Evolutionary conservation across 108 stramenopile species (phyloP).

Genomic region (Cyclotella atomus): DNA sequence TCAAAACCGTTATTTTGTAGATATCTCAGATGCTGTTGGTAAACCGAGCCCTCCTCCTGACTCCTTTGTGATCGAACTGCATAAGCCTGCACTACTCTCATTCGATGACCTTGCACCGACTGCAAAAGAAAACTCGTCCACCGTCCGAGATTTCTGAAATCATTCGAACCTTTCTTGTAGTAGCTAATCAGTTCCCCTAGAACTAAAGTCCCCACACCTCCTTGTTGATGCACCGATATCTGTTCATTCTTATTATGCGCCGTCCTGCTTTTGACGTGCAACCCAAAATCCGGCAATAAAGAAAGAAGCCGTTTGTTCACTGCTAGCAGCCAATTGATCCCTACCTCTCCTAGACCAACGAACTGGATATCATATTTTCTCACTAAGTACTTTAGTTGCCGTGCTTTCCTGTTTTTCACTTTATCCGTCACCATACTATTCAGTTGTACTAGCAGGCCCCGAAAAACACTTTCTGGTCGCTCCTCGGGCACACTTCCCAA

Average conservation of each 20-base stretch:
- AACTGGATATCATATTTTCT: too few relatives aligned
- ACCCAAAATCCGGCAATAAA: background rate
- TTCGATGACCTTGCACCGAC: background rate
- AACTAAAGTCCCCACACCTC: background rate
- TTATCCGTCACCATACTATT: too few relatives aligned
- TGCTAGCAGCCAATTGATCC: background rate
- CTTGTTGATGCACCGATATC: background rate
- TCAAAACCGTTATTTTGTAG: background rate
- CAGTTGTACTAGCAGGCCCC: too few relatives aligned
- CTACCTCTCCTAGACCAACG: too few relatives aligned
- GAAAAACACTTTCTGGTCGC: too few relatives aligned
- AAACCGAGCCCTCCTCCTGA: background rate
- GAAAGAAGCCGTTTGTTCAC: background rate
- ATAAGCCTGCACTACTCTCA: background rate
- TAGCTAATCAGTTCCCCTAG: background rate
- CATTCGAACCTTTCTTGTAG: background rate
- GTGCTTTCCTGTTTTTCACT: too few relatives aligned
- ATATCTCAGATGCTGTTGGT: conserved; percentile 6
- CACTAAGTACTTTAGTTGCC: too few relatives aligned
- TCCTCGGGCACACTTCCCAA: too few relatives aligned
- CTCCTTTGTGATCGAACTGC: background rate
- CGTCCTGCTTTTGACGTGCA: background rate
- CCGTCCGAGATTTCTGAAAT: background rate
- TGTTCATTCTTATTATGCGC: background rate
- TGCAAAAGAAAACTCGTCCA: conserved; percentile 1